These are phyloP conservation scores for Colletotrichum phormii DNA, from an alignment of 2,329 filamentous ascomycete genomes.

Conservation along the genomic window DNA sequence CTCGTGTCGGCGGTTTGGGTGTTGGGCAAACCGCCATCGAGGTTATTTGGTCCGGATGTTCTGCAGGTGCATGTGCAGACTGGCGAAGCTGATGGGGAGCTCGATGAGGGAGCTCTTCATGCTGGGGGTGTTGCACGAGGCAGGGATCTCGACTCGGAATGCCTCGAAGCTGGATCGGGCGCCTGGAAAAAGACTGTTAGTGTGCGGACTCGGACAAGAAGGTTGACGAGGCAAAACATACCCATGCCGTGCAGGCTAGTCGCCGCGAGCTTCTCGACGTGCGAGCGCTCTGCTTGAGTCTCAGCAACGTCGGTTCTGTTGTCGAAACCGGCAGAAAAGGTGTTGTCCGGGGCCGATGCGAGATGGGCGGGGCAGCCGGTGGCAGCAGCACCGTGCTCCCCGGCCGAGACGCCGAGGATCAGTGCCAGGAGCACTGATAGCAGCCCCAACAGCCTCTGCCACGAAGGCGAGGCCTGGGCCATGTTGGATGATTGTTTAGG, in stretches of 20 bases:
- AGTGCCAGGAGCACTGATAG: conserved; percentile 34
- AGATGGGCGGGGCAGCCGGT: conserved; percentile 21
- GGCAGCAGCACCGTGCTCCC: conserved; percentile 26
- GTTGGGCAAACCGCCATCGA: conserved; percentile 26
- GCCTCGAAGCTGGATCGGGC: conserved; percentile 24
- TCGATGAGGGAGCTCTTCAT: conserved; percentile 23
- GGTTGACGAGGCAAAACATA: background rate
- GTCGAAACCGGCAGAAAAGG: conserved; percentile 22
- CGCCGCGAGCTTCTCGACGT: conserved; percentile 21
- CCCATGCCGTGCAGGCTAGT: conserved; percentile 28
- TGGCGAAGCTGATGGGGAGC: conserved; percentile 33
- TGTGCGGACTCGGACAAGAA: background rate
- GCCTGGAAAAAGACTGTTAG: background rate
- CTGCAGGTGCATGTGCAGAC: conserved; percentile 32
- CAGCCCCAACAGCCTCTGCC: conserved; percentile 35
- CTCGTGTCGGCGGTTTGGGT: conserved; percentile 34
- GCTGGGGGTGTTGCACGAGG: conserved; percentile 16
- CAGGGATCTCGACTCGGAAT: conserved; percentile 24
- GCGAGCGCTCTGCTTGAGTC: conserved; percentile 34
- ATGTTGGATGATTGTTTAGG: conserved; percentile 9
- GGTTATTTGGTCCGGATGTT: conserved; percentile 35
- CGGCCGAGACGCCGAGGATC: conserved; percentile 28
- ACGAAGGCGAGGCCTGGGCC: conserved; percentile 34
- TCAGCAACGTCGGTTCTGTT: conserved; percentile 34
- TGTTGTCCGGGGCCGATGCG: conserved; percentile 19